A percentile compares a stretch with the other conserved stretches of the same genome.
Conservation (phyloP, 2,329 filamentous ascomycete species). For the Chrysosporium keratinophilum region DNA sequence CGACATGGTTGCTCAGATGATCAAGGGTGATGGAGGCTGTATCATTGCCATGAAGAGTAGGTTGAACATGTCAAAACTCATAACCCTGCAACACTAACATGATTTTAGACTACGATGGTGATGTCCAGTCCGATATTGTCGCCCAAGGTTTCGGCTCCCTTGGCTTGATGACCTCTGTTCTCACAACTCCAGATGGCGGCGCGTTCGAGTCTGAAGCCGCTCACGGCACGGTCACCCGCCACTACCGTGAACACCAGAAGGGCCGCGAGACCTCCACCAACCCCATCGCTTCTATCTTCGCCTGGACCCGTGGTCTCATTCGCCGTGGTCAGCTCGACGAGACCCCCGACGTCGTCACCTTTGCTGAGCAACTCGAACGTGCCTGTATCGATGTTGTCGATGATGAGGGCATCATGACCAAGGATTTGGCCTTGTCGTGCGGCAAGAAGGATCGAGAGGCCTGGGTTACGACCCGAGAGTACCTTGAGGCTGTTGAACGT, state of each 20-base stretch:
- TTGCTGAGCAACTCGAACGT: slow-evolving; percentile 82
- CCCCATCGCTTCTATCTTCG: slow-evolving; percentile 97
- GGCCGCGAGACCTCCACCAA: slow-evolving; percentile 95
- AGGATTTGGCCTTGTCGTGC: slow-evolving; percentile 91
- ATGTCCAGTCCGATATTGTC: slow-evolving; percentile 96
- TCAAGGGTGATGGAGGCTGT: slow-evolving; percentile 95
- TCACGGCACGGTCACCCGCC: slow-evolving; percentile 94
- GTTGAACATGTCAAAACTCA: slow-evolving; percentile 26
- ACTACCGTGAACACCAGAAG: slow-evolving; percentile 98
- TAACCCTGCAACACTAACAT: slow-evolving; percentile 19
- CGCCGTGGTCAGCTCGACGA: slow-evolving; percentile 88
- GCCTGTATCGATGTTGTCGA: slow-evolving; percentile 93
- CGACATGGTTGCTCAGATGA: slow-evolving; percentile 99
- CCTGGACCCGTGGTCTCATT: slow-evolving; percentile 88
- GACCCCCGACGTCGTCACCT: slow-evolving; percentile 83
- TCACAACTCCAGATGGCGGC: slow-evolving; percentile 92
- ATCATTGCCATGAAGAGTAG: slow-evolving; percentile 96
- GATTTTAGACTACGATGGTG: slow-evolving; percentile 81
- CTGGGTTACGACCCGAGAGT: slow-evolving; percentile 87
- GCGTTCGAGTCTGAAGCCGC: slow-evolving; percentile 96
- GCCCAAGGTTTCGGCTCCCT: slow-evolving; percentile 97
- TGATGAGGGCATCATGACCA: slow-evolving; percentile 93
- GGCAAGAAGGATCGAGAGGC: slow-evolving; percentile 74
- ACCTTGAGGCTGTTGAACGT: slow-evolving; percentile 84
- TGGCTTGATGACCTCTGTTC: slow-evolving; percentile 94